These are phyloP conservation scores for Candida coleopterorum DNA, from an alignment of 805 yeast genomes.

Conservation along the genomic window DNA sequence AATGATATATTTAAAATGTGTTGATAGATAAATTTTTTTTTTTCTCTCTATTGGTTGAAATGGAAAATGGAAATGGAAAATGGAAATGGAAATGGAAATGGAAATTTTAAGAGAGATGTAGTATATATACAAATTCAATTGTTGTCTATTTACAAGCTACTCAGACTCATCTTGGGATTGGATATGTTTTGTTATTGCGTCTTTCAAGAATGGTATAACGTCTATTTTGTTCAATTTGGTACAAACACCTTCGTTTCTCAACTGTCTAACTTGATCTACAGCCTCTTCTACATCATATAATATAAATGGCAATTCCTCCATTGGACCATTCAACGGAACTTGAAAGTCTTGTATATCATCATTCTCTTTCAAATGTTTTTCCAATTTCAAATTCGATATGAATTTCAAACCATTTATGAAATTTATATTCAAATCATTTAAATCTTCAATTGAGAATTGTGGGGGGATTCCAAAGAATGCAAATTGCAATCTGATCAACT, in stretches of 20 bases:
- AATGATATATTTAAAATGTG: neutral
- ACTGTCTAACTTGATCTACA: constrained; percentile 41
- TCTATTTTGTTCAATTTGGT: constrained; percentile 33
- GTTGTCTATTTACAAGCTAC: neutral
- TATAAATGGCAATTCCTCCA: constrained; percentile 38
- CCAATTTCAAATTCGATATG: constrained; percentile 65
- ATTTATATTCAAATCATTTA: constrained; percentile 43
- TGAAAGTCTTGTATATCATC: constrained; percentile 14
- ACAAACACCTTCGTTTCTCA: constrained; percentile 39
- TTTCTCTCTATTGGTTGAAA: constrained; percentile 1
- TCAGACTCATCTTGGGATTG: neutral
- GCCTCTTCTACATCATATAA: constrained; percentile 35
- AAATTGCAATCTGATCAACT: constrained; percentile 71
- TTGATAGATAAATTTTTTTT: neutral
- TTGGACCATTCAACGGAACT: constrained; percentile 34
- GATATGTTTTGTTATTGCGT: constrained; percentile 18
- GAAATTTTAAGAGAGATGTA: too few relatives aligned
- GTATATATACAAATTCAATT: neutral
- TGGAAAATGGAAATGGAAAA: neutral
- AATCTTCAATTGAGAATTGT: constrained; percentile 50
- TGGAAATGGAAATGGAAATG: neutral
- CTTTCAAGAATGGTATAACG: constrained; percentile 33
- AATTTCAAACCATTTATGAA: constrained; percentile 63
- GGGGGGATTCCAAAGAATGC: constrained; percentile 85
- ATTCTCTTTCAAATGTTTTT: constrained; percentile 27